phyloP scores from a whole-genome alignment of 805 yeast genomes.

The Barnettozyma sucrosica region DNA sequence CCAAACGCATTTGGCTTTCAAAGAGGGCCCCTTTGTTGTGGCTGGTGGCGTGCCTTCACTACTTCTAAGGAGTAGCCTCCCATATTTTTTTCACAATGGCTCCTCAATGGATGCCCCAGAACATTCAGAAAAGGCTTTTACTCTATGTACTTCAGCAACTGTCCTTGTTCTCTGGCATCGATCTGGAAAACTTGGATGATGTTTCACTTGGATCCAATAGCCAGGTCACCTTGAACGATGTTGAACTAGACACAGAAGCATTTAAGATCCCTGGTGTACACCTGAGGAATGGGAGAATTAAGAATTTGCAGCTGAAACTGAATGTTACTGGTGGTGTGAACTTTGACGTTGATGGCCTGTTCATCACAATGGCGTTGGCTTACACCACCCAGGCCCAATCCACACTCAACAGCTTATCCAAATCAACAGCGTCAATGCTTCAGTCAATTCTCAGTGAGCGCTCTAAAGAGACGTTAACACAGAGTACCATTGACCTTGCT shows the following conservation, averaged over 20 bases:
- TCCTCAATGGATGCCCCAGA: slow-evolving; percentile 71
- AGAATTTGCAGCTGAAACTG: slow-evolving; percentile 49
- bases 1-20: background rate
- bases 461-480: slow-evolving; percentile 49
- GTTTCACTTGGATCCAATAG: slow-evolving; percentile 63
- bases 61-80: background rate
- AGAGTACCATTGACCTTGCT: slow-evolving; percentile 72
- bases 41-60: background rate
- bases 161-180: slow-evolving; percentile 75
- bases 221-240: slow-evolving; percentile 48
- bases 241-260: slow-evolving; percentile 67
- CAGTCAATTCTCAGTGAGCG: slow-evolving; percentile 21
- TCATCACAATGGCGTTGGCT: slow-evolving; percentile 38
- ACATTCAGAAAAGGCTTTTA: slow-evolving; percentile 74
- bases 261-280: slow-evolving; percentile 59
- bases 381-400: slow-evolving; percentile 8
- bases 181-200: slow-evolving; percentile 66
- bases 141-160: slow-evolving; percentile 77
- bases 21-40: background rate
- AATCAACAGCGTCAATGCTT: slow-evolving; percentile 13
- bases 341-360: slow-evolving; percentile 51
- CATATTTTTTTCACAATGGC: slow-evolving; percentile 15
- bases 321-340: slow-evolving; percentile 68
- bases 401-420: background rate
- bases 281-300: slow-evolving; percentile 56